Evolutionary conservation across 371 early-diverging fungal genomes (phyloP), one percentile per base, ranked within the genome.

Genomic region (Apophysomyces ossiformis): DNA sequence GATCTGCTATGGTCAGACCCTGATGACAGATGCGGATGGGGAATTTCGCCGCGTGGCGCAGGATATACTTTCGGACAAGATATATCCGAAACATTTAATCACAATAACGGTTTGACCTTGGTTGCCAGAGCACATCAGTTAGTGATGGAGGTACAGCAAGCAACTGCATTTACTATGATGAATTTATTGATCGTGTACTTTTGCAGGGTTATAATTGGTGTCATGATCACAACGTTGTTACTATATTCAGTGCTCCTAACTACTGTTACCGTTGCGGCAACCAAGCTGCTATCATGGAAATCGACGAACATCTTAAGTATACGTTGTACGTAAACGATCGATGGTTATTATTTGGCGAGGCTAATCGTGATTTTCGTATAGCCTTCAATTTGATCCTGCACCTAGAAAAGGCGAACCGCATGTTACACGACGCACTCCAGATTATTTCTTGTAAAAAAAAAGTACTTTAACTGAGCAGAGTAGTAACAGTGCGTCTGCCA

Each of bases 231-330:
- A 95, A 96, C 69, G 97, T 98, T 8, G 99, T 99, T 5, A 99
- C 99, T 35, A 97, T 99, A 62, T 99, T 99, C 76, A 94, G 94
- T 82, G 99, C 99, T 32, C 99, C 99, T 26, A 99, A 97, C 82
- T 99, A 99, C 79, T 99, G 99, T 82, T 99, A 99, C 79, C 91
- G 99, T 60, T 99, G 99, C 72, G 99, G 99, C 32, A 99, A 99
- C 78, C 95, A 99, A 46, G 99, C 99, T 26, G 93, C 96, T 35
- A 95, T 99, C 63, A 91, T 99, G 94, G 88, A 93, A 70, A 91
- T 99, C 68, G 93, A 96, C 71, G 97, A 98, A 76, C 87, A 89
- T 61, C 83, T 94, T 63, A 93, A 98, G 87, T 95, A 97, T 83
- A 90, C 93, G 63, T 94, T 94, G 93, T 95, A 85, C 77, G 90